Percentiles rank a stretch among this genome's conserved stretches.
Evolutionary conservation across 306 rosid species (phyloP).

Genomic region (Abrus precatorius): DNA sequence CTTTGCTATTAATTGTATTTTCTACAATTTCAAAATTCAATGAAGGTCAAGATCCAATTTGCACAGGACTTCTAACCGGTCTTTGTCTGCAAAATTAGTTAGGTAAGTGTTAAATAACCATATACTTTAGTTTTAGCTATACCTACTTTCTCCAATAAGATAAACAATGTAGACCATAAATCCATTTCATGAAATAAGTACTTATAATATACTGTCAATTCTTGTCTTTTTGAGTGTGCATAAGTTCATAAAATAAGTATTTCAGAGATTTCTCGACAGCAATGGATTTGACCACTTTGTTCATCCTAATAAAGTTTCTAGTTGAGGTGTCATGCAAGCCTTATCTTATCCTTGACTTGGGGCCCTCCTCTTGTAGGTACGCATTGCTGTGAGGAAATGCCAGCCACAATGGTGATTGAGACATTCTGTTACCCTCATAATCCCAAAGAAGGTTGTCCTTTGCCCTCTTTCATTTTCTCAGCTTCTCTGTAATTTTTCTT

Average conservation of each 20-base stretch:
- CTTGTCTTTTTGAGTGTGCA: constrained; percentile 30
- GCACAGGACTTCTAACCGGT: background rate
- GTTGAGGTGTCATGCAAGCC: constrained; percentile 52
- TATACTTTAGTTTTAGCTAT: constrained; percentile 1
- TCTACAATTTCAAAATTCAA: constrained; percentile 19
- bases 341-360: constrained; percentile 53
- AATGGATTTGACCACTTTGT: constrained; percentile 42
- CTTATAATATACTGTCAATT: background rate
- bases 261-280: constrained; percentile 30
- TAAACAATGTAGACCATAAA: constrained; percentile 17
- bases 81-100: constrained; percentile 5
- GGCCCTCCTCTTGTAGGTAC: constrained; percentile 67
- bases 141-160: constrained; percentile 33
- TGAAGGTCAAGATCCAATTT: constrained; percentile 32
- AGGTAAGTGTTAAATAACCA: constrained; percentile 27
- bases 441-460: constrained; percentile 60
- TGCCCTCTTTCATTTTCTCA: constrained; percentile 58
- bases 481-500: constrained; percentile 47
- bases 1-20: constrained; percentile 33
- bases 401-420: constrained; percentile 56
- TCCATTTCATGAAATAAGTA: constrained; percentile 43
- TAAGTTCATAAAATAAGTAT: constrained; percentile 40
- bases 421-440: constrained; percentile 54
- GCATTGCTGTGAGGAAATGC: constrained; percentile 50
- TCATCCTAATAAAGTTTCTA: constrained; percentile 50